Evolutionary conservation across 2,329 filamentous ascomycete genomes (phyloP).

Genomic region (Exophiala sp.): DNA sequence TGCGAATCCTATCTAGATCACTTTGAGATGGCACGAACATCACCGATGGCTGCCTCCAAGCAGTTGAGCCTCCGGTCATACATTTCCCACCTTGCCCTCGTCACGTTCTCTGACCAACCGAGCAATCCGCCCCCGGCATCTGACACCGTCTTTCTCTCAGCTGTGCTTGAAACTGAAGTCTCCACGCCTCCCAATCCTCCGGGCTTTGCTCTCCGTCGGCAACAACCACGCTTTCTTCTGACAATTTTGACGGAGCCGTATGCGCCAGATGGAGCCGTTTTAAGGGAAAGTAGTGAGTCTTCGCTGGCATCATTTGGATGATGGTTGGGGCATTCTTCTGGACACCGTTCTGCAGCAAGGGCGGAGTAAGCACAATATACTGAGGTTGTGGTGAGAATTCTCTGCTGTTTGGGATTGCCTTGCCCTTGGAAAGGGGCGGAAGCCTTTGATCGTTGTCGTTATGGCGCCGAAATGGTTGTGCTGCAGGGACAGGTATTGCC

Average conservation of each 20-base stretch:
- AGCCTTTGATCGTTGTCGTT: background rate
- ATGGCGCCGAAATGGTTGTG: background rate
- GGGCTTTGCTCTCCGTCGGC: background rate
- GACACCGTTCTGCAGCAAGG: background rate
- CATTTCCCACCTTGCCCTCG: background rate
- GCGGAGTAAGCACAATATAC: conserved; percentile 7
- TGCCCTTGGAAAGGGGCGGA: background rate
- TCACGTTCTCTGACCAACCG: background rate
- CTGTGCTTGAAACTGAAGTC: conserved; percentile 5
- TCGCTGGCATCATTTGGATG: background rate
- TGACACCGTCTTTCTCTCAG: background rate
- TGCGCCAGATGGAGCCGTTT: background rate
- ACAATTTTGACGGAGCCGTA: background rate
- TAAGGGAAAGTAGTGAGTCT: background rate
- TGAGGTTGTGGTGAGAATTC: conserved; percentile 8
- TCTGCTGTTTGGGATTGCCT: background rate
- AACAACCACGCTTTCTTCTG: background rate
- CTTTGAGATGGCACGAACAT: too few species aligned
- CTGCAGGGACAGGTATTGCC: background rate
- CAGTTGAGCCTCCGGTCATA: background rate
- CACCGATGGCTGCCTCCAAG: too few species aligned
- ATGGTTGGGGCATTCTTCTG: background rate
- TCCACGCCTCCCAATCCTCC: conserved; percentile 9
- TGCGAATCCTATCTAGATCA: too few species aligned
- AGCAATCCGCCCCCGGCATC: background rate